phyloP scores from a whole-genome alignment of 345 rosid genomes.

The Eucalyptus caleyi region DNA sequence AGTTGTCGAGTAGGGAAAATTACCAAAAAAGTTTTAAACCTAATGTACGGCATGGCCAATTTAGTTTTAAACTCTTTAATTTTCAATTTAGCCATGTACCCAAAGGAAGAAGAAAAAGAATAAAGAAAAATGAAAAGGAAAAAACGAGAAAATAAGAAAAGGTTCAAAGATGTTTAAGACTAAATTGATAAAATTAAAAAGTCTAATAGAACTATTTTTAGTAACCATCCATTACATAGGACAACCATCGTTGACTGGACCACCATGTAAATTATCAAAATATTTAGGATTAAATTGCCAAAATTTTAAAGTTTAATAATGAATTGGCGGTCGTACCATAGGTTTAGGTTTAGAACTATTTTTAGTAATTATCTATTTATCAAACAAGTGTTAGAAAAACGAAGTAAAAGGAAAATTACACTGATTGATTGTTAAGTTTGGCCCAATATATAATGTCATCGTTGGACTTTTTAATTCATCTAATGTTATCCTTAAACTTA shows the following conservation, averaged over 20 bases:
- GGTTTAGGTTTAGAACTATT: neutral
- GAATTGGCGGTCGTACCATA: accelerated
- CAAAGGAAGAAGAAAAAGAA: neutral
- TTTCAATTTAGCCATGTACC: neutral
- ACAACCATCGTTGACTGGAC: accelerated
- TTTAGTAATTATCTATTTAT: neutral
- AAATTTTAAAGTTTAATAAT: neutral
- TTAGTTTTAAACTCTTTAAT: neutral
- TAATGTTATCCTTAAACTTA: neutral
- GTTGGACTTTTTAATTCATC: neutral
- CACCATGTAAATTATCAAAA: neutral
- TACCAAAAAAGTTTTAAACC: neutral
- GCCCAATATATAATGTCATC: neutral
- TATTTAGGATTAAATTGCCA: neutral
- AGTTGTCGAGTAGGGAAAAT: neutral
- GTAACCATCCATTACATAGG: no score
- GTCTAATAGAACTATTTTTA: neutral
- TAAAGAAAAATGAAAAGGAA: neutral
- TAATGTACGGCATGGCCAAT: accelerated
- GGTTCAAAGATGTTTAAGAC: no score
- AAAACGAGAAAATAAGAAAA: neutral
- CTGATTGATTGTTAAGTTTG: neutral
- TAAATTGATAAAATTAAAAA: neutral
- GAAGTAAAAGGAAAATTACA: neutral
- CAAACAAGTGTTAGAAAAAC: neutral